These are phyloP conservation scores for Talaromyces thailandensis DNA, from an alignment of 495 filamentous ascomycete genomes.

Conservation along the genomic window DNA sequence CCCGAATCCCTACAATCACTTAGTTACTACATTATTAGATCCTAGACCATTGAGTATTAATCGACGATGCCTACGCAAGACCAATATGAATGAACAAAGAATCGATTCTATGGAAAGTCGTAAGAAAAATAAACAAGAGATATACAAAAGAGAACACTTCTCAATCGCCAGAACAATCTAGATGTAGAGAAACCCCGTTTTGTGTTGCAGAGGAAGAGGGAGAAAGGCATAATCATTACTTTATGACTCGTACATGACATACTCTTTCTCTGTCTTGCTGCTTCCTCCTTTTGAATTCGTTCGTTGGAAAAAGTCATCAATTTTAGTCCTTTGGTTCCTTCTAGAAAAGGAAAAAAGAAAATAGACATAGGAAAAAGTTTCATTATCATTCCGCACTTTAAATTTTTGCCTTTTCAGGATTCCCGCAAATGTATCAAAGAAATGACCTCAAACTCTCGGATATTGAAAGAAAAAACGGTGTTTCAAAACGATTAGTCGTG, in stretches of 20 bases:
- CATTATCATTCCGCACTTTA: constrained; percentile 5
- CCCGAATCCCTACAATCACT: too few relatives aligned
- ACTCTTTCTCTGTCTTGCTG: background rate
- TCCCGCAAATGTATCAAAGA: background rate
- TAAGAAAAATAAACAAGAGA: background rate
- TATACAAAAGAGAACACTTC: constrained; percentile 4
- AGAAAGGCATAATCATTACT: background rate
- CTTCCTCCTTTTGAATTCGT: background rate
- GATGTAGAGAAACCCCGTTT: background rate
- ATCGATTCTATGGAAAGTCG: background rate
- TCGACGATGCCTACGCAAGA: background rate
- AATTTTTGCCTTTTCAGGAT: background rate
- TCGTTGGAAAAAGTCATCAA: background rate
- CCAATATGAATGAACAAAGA: background rate
- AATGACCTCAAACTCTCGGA: background rate
- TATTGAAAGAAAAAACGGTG: background rate
- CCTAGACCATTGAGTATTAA: background rate
- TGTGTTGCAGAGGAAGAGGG: background rate
- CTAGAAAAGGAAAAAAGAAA: background rate
- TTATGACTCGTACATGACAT: constrained; percentile 2
- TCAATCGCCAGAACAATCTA: background rate
- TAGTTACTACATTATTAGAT: background rate
- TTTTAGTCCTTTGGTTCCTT: background rate
- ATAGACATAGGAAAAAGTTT: background rate
- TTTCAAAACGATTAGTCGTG: background rate